Percentiles rank a stretch among this genome's conserved stretches.
phyloP scores from a whole-genome alignment of 2,329 filamentous ascomycete genomes.

The Ascomycota sp. region DNA sequence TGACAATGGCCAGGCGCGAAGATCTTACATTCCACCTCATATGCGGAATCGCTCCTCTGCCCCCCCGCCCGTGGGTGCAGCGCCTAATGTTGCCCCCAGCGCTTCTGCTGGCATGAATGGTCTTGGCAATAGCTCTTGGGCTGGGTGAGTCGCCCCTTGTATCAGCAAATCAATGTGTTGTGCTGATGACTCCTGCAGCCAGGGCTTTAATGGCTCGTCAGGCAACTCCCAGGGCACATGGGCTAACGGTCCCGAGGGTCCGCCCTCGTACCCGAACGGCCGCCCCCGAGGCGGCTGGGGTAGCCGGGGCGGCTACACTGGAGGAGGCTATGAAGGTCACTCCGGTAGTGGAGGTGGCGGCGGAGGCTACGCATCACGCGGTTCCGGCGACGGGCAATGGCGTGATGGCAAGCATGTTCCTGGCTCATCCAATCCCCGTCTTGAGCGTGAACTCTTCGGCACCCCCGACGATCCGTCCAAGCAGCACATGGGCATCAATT shows the following conservation, averaged over 20 bases:
- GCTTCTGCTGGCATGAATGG: conserved; percentile 3
- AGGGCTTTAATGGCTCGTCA: conserved; percentile 10
- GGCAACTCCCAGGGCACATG: conserved; percentile 16
- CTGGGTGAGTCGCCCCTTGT: conserved; percentile 14
- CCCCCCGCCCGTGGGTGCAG: too few relatives aligned
- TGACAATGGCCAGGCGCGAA: conserved; percentile 18
- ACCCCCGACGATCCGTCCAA: conserved; percentile 78
- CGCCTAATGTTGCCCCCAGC: too few relatives aligned
- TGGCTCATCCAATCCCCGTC: conserved; percentile 66
- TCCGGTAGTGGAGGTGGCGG: conserved; percentile 39
- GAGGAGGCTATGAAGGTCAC: conserved; percentile 20
- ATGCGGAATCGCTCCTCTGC: conserved; percentile 34
- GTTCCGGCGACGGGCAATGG: conserved; percentile 92
- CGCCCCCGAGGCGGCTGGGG: conserved; percentile 14
- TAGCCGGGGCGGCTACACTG: conserved; percentile 15
- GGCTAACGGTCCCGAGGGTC: conserved; percentile 8
- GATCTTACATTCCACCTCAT: conserved; percentile 74
- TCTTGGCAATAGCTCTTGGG: conserved; percentile 34
- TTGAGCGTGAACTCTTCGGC: conserved; percentile 94
- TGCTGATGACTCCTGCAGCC: background rate
- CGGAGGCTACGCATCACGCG: conserved; percentile 36
- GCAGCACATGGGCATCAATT: conserved; percentile 98
- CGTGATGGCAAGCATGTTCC: conserved; percentile 90
- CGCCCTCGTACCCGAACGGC: conserved; percentile 7
- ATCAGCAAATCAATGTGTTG: background rate